A percentile compares a stretch with the other conserved stretches of the same genome.
These are phyloP conservation scores for Blepharisma japonicum DNA, from an alignment of 73 alveolate species.

Conservation along the genomic window DNA sequence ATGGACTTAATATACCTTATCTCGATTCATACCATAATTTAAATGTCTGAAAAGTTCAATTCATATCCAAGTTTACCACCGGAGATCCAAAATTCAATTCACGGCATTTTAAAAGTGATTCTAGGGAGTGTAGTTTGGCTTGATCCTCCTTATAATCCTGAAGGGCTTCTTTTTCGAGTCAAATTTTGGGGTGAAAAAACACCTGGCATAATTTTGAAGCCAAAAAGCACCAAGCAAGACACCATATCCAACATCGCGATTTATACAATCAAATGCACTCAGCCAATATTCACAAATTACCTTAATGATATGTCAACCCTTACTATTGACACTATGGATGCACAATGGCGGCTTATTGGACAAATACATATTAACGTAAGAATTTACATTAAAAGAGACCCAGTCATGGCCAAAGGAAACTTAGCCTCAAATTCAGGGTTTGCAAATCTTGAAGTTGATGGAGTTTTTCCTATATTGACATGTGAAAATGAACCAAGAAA, in stretches of 20 bases:
- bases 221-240: not conserved
- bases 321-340: not conserved
- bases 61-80: slow-evolving; percentile 2
- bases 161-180: not conserved
- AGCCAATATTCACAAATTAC: slow-evolving; percentile 24
- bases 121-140: slow-evolving; percentile 5
- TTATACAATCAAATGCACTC: slow-evolving; percentile 29
- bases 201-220: slow-evolving; percentile 27
- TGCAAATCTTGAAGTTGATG: slow-evolving; percentile 17
- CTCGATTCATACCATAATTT: no score
- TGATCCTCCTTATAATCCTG: not conserved
- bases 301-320: slow-evolving; percentile 21
- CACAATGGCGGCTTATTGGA: slow-evolving; percentile 19
- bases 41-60: not conserved
- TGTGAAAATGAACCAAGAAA: not conserved
- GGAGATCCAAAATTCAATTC: not conserved
- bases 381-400: slow-evolving; percentile 16
- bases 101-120: not conserved
- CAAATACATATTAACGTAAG: slow-evolving; percentile 1
- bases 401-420: not conserved
- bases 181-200: slow-evolving; percentile 22
- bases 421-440: slow-evolving; percentile 21
- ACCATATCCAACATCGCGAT: not conserved
- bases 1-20: no score
- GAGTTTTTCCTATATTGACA: slow-evolving; percentile 6